Percentiles rank a stretch among this genome's conserved stretches.
Conservation (phyloP, 2,329 filamentous ascomycete species). For the Drechslera avenae region DNA sequence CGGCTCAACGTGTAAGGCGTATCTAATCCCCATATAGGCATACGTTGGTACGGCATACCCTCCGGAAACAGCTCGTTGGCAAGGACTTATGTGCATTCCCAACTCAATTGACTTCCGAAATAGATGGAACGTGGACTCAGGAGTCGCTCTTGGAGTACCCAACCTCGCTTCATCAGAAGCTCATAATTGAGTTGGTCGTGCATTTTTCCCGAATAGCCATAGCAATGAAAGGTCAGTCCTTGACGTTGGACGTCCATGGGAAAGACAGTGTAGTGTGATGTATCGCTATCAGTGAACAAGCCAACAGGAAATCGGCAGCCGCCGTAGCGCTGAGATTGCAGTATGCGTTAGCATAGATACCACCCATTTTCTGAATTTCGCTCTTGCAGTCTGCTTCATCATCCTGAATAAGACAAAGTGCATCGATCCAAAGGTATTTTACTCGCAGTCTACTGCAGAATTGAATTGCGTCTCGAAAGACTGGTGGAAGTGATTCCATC, state of each 20-base stretch:
- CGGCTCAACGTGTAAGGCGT: background rate
- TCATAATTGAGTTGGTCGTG: background rate
- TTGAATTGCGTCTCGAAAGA: background rate
- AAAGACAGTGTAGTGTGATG: background rate
- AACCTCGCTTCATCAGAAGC: background rate
- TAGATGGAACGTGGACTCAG: constrained; percentile 3
- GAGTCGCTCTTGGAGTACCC: constrained; percentile 4
- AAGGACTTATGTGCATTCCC: constrained; percentile 2
- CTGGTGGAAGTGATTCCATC: background rate
- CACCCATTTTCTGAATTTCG: background rate
- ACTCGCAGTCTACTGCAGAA: background rate
- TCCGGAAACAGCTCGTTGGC: background rate
- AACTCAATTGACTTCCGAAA: background rate
- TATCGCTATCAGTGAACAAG: background rate
- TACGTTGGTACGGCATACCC: background rate
- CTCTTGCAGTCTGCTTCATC: background rate
- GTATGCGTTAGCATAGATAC: background rate
- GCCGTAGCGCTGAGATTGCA: background rate
- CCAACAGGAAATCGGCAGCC: background rate
- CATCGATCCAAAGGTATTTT: background rate
- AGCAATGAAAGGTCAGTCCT: background rate
- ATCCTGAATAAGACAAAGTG: background rate
- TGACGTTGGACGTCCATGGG: background rate
- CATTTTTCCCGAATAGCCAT: background rate
- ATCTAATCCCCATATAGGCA: background rate